Evolutionary conservation across 176 grass and related monocot species (phyloP).

Genomic region (Pontederia crassipes): DNA sequence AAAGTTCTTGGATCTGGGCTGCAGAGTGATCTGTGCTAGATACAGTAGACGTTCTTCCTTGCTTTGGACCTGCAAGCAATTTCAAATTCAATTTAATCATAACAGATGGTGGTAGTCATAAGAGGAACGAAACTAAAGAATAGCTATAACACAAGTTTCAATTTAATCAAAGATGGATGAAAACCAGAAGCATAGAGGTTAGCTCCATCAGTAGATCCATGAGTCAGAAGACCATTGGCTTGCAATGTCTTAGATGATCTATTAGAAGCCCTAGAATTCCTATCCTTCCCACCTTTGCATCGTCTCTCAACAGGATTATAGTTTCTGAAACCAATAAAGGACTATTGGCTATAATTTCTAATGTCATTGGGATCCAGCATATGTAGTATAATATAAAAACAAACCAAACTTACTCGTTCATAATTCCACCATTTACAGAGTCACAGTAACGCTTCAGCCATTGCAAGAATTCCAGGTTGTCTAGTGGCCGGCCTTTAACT

Average conservation of each 20-base stretch:
- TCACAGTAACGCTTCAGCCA: constrained; percentile 93
- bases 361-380: not conserved
- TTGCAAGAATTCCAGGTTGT: constrained; percentile 86
- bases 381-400: not conserved
- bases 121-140: not conserved
- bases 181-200: constrained; percentile 4
- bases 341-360: no score
- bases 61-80: constrained; percentile 29
- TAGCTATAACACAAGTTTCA: not conserved
- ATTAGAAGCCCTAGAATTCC: constrained; percentile 28
- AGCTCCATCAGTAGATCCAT: constrained; percentile 17
- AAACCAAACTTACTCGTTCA: constrained; percentile 58
- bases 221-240: constrained; percentile 29
- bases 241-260: constrained; percentile 68
- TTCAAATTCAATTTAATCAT: not conserved
- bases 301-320: constrained; percentile 76
- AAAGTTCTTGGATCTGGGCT: constrained; percentile 46
- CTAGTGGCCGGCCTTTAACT: constrained; percentile 81
- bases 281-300: constrained; percentile 58
- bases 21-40: constrained; percentile 28
- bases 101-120: not conserved
- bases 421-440: constrained; percentile 76
- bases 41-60: constrained; percentile 30
- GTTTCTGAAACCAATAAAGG: constrained; percentile 37
- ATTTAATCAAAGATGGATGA: not conserved